phyloP scores from a whole-genome alignment of 2,329 filamentous ascomycete genomes.

The Claviceps citrina region DNA sequence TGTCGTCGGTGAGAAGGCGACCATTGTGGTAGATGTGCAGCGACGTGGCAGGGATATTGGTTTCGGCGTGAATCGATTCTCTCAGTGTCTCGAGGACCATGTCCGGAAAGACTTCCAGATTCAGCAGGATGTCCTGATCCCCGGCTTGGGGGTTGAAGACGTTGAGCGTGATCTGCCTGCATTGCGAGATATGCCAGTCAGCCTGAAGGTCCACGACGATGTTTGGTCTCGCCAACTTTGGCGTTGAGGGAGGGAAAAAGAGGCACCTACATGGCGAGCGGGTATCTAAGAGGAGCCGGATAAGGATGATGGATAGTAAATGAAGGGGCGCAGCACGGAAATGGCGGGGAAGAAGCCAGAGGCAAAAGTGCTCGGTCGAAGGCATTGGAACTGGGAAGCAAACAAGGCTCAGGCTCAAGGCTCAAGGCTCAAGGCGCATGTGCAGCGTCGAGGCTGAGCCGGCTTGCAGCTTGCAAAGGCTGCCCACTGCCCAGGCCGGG shows the following conservation, averaged over 20 bases:
- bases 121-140: constrained; percentile 59
- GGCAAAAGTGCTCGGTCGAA: neutral
- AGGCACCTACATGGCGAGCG: neutral
- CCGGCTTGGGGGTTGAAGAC: constrained; percentile 59
- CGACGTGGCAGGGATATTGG: constrained; percentile 50
- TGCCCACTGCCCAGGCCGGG: too few relatives aligned
- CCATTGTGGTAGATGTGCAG: constrained; percentile 90
- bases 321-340: neutral
- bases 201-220: neutral
- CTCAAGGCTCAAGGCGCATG: too few relatives aligned
- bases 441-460: neutral
- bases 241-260: neutral
- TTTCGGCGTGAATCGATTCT: constrained; percentile 74
- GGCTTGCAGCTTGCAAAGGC: too few relatives aligned
- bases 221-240: neutral
- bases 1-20: constrained; percentile 58
- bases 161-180: constrained; percentile 74
- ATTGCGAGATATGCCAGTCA: constrained; percentile 2
- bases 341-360: too few relatives aligned
- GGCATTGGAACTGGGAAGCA: neutral
- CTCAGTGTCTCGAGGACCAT: constrained; percentile 78
- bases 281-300: neutral
- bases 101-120: constrained; percentile 65
- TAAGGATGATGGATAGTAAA: neutral
- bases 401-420: neutral